phyloP scores from a whole-genome alignment of 148 eudicot genomes.

The Mesembryanthemum crystallinum region DNA sequence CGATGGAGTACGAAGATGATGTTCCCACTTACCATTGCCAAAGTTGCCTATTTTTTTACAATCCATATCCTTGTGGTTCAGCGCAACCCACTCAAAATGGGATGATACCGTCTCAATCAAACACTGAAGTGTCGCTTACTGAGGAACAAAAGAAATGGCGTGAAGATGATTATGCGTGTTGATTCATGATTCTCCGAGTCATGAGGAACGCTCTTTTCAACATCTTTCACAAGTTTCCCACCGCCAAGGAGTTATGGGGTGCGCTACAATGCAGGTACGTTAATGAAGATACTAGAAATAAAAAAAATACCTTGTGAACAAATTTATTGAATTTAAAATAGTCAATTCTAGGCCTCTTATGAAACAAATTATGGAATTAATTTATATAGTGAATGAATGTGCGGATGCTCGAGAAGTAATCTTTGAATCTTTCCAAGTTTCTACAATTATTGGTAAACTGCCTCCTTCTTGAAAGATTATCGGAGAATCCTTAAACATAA shows the following conservation, averaged over 20 bases:
- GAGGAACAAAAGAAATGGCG: neutral
- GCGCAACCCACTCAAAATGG: neutral
- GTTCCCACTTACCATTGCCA: neutral
- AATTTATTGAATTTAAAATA: neutral
- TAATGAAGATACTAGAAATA: neutral
- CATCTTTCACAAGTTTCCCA: neutral
- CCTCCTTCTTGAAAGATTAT: neutral
- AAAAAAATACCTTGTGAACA: neutral
- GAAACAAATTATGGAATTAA: neutral
- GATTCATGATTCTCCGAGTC: neutral
- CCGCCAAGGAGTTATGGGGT: neutral
- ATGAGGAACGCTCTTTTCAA: neutral
- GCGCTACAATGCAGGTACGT: neutral
- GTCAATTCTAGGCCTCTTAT: neutral
- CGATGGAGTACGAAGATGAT: neutral
- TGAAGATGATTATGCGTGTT: neutral
- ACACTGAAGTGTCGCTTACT: neutral
- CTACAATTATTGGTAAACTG: neutral
- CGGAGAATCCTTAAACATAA: neutral
- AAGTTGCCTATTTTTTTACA: neutral
- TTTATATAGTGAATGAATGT: neutral
- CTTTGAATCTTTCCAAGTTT: neutral
- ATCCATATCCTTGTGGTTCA: neutral
- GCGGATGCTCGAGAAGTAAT: neutral
- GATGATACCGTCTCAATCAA: neutral